Evolutionary conservation across 208 protist genomes (phyloP), one percentile per base, ranked within the genome.

Genomic region (Tritrichomonas foetus): DNA sequence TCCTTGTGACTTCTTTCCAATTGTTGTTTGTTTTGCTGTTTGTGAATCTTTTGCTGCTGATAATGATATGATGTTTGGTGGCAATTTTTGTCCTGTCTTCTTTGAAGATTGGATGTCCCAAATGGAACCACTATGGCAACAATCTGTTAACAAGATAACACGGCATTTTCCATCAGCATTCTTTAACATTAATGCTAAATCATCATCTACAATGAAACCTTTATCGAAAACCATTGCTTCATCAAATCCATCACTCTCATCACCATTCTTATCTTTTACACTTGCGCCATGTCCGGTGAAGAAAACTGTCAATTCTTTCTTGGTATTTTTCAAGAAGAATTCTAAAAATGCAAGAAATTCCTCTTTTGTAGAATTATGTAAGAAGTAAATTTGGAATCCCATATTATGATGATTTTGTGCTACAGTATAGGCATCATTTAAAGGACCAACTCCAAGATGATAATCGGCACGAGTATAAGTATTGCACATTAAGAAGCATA

Each of bases 261-360:
- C 74, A n/a, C 74, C 74, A 82, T 82, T 41, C 22, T 50, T 11
- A 30, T 82, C 74, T 44, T 50, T 82, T 8, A 82, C 41, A 20
- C 27, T 82, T 82, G 74, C 50, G 74, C 74, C 74, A 44, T 82
- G 74, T 33, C 74, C 74, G 41, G 50, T 36, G 50, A 50, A 82
- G 74, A 82, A 82, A 30, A 82, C 20, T n/a, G 41, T 41, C 30
- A 82, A 53, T 33, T 82, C 41, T 1, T 49, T 25, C 50, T 33
- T 82, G 9, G 41, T 50, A 20, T 50, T 50, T 36, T 82, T 47
- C 20, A 82, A 82, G 74, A 82, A 82, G 30, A 50, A 30, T 8
- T 50, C 74, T n/a, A 82, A 41, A 44, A 50, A 82, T 44, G 47
- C 2, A 50, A 50, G 33, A 36, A 82, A 82, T 0, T n/a, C 20